Conservation (phyloP, 2,329 filamentous ascomycete genomes). For the Huntiella moniliformis region DNA sequence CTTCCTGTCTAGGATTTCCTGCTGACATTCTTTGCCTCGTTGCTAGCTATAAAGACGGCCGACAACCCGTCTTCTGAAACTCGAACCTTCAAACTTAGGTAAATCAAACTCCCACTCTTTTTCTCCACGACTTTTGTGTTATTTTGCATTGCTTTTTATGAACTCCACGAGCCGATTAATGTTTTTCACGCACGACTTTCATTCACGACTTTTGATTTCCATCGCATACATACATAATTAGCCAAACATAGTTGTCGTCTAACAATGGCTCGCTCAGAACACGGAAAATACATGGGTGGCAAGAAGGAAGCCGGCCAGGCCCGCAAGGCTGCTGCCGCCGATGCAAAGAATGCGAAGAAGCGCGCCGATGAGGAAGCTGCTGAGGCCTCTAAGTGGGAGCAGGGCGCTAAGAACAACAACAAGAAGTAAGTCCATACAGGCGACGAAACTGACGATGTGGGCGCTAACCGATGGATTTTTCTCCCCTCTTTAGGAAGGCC, state of each 20-base stretch:
- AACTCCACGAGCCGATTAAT: no score
- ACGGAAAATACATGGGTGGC: slow-evolving; percentile 43
- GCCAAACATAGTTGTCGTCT: not conserved
- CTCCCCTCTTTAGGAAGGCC: slow-evolving; percentile 43
- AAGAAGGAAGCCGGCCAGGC: slow-evolving; percentile 86
- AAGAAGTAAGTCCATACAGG: slow-evolving; percentile 53
- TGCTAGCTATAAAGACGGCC: no score
- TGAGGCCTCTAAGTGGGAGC: slow-evolving; percentile 63
- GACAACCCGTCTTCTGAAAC: no score
- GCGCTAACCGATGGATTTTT: not conserved
- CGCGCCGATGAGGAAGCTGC: slow-evolving; percentile 44
- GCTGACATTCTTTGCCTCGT: no score
- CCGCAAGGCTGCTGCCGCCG: slow-evolving; percentile 76
- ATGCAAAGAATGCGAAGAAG: slow-evolving; percentile 55
- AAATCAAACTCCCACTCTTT: no score
- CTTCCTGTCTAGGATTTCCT: no score
- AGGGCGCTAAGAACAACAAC: slow-evolving; percentile 64
- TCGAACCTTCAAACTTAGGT: no score
- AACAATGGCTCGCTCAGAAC: slow-evolving; percentile 55
- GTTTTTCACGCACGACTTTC: no score
- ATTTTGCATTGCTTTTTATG: no score
- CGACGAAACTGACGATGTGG: slow-evolving; percentile 5
- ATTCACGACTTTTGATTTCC: no score
- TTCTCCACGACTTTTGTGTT: no score
- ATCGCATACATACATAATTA: no score